Evolutionary conservation across 805 yeast genomes (phyloP).

Genomic region (Starmerella kuoi): DNA sequence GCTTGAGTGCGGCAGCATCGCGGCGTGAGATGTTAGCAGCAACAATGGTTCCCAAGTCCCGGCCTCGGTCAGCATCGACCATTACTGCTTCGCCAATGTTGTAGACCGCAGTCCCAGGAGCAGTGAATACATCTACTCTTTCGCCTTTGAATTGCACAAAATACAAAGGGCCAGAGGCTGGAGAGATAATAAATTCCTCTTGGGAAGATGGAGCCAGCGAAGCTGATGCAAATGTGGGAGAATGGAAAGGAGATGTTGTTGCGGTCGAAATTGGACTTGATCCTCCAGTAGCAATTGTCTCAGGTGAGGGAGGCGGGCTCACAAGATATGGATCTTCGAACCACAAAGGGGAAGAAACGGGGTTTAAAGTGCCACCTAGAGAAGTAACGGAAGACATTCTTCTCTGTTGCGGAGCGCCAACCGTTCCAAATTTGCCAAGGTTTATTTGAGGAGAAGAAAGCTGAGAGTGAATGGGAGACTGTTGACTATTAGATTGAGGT

Average conservation of each 20-base stretch:
- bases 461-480: not conserved
- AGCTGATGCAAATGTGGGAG: slow-evolving; percentile 7
- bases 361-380: not conserved
- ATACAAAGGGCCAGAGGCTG: slow-evolving; percentile 33
- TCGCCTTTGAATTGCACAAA: slow-evolving; percentile 69
- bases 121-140: slow-evolving; percentile 62
- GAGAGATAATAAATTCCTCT: slow-evolving; percentile 13
- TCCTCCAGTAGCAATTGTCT: not conserved
- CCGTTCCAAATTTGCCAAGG: not conserved
- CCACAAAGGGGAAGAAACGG: slow-evolving; percentile 3
- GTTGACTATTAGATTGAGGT: not conserved
- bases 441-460: not conserved
- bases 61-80: slow-evolving; percentile 76
- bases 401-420: not conserved
- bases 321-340: slow-evolving; percentile 11
- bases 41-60: slow-evolving; percentile 59
- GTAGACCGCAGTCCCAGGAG: slow-evolving; percentile 35
- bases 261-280: slow-evolving; percentile 7
- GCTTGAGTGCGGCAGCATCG: slow-evolving; percentile 56
- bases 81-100: slow-evolving; percentile 55
- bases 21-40: slow-evolving; percentile 46
- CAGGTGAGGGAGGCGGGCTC: slow-evolving; percentile 16
- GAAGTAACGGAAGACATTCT: slow-evolving; percentile 1
- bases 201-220: slow-evolving; percentile 1
- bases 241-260: slow-evolving; percentile 1